Base-by-base conservation (phyloP, 139 green algal genomes). In the Chlamydomonas applanata region DNA sequence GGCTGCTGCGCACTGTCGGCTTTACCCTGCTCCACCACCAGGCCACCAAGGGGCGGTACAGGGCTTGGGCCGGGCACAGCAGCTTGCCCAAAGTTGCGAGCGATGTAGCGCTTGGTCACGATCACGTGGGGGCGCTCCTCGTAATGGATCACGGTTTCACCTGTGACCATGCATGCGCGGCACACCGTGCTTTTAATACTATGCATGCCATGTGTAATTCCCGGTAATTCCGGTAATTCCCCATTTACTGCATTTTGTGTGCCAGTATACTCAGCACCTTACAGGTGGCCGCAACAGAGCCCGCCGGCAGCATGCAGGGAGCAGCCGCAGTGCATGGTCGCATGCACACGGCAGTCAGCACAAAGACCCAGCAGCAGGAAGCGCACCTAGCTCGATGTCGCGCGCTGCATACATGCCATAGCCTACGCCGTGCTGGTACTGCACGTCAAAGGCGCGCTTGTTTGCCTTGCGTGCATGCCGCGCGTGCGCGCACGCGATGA, bases 401-500 rank as follows among this genome's bases (percentile, higher is more conserved):
- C 70, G 54, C 7, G 70, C 66, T 19, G 71, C 59, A 36, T 71
- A 62, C 40, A 77, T 19, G 4, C 59, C 71, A 36, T 77, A 77
- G 30, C 70, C 70, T 22, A 16, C 3, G 2, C 17, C 29, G 19
- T 54, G 53, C 24, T 22, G 9, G 57, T 69, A 76, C 24, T 19
- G 53, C 24, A 59, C 54, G 33, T 76, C 34, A 25, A 22, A 20
- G 7, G 27, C 40, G 9, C 65, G 44, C 22, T 22, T 29, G n/a
- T 3, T 13, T 3, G 7, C 3, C 9, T 59, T 34, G 40, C 22
- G 24, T 24, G 40, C 40, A 13, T 59, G 40, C 24, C 65, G n/a
- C 9, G 24, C 44, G 19, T 57, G 44, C 3, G 36, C 65, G 25
- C 65, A 72, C 13, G 25, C 17, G 4, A 76, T 22, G 14, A 76